Evolutionary conservation across 176 grass and related monocot species (phyloP), one percentile per base, ranked within the genome.

Genomic region (Paspalum vaginatum): DNA sequence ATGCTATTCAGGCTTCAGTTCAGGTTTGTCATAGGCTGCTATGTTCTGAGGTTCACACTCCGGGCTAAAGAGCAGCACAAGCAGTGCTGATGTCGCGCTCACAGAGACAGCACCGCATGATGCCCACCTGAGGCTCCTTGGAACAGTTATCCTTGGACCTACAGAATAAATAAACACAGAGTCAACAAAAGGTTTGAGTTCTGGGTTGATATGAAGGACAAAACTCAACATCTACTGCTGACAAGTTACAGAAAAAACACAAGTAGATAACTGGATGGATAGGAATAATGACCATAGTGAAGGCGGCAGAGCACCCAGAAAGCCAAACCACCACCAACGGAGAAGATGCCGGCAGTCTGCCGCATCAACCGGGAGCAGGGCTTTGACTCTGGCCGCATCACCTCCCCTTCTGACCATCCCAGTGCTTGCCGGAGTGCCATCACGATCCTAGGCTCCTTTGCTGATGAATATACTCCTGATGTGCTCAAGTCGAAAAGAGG

Each of bases 31-130:
- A 60, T 76, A 95, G 83, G 90, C 92, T 59, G 88, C 90, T 68
- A 98, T 91, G 68, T 98, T 98, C 75, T 98, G 95, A 2, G 81
- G 92, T 74, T 98, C 90, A 27, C 92, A 95, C 84, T 98, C 92
- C 14, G 88, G 92, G 81, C 95, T 93, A n/a, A 98, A 98, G 52
- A 98, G 88, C 1, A 81, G 85, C 63, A 98, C 96, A 16, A 98
- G 81, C 84, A 98, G 3, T 42, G 86, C 86, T 2, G 92, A 61
- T 4, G 88, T 65, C 0, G 84, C 57, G 56, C 92, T 98, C 66
- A 81, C 18, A 38, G 90, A 69, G 40, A 93, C 52, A 41, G 90
- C 90, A 57, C 92, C 96, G 10, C 85, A 91, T n/a, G 92, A 93
- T 45, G 84, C 89, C 92, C 24, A 90, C 91, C 79, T 83, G 14